Base-by-base conservation (phyloP, 176 grass and related monocot genomes). In the Saccharum spontaneum region DNA sequence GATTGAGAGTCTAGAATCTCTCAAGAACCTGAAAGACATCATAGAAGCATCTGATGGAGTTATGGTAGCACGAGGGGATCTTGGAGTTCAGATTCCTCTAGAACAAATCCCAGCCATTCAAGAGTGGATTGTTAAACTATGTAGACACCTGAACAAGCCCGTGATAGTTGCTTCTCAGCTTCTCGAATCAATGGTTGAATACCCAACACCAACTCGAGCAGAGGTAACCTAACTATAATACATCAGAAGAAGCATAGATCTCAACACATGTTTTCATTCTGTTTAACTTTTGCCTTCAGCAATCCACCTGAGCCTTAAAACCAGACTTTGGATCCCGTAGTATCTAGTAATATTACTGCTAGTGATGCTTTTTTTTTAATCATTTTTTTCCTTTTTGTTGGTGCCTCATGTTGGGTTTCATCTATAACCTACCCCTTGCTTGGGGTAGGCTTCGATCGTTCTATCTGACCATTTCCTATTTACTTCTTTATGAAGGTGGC, bases 181-280 rank as follows among this genome's bases (percentile, higher is more conserved):
- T 87, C 93, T 94, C 11, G 90, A 94, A 78, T 94, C 93, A 14
- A 94, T 94, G 93, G 85, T 94, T 73, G 88, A 91, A 88, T 92
- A 92, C 33, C 93, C 93, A 59, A 92, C 86, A 2, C 87, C 93
- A 37, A 94, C 93, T 33, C 82, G 93, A 52, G 93, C 93, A 3
- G 92, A 94, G 92, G 92, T 94, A 86, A 87, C 39, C 38, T 61
- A 68, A 55, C 17, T 22, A 71, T 49, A 83, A 7, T 66, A 18
- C 18, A 43, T 71, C 2, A 31, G 62, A 52, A 70, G 36, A 64
- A 64, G 33, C 36, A 28, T 24, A 76, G 3, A 43, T 64, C 18
- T 65, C 0, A 65, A 38, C 18, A 65, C 43, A 0, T 69, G 3
- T 63, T 82, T 26, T 36, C n/a, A 36, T 67, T 57, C 40, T 39